Percentiles rank a stretch among this genome's conserved stretches.
Conservation (phyloP, 257 asterid genomes). For the Lycium barbarum region DNA sequence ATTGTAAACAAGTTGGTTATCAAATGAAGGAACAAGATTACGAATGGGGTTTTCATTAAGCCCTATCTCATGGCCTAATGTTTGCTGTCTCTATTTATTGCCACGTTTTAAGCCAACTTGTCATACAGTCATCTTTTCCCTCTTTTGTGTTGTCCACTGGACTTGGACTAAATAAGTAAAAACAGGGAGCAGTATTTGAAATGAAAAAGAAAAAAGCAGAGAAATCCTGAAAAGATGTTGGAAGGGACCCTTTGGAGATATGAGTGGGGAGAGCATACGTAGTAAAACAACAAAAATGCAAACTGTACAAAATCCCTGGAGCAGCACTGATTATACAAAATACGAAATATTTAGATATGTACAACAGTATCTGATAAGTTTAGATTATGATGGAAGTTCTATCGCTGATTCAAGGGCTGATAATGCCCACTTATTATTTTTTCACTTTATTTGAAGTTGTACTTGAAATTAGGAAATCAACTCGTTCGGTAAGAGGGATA, state of each 20-base stretch:
- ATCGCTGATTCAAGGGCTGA: too few species aligned
- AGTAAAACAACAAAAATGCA: neutral
- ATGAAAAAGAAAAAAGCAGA: neutral
- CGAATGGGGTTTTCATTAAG: conserved; percentile 90
- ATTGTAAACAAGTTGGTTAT: conserved; percentile 77
- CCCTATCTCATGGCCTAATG: too few species aligned
- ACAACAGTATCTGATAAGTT: neutral
- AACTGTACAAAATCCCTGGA: neutral
- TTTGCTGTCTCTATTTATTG: too few species aligned
- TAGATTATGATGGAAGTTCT: too few species aligned
- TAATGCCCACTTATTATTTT: too few species aligned
- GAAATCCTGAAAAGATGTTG: neutral
- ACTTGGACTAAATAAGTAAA: neutral
- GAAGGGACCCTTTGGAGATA: neutral
- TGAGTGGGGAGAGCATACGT: neutral
- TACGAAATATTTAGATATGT: neutral
- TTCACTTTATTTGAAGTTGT: too few species aligned
- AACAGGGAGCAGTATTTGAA: neutral
- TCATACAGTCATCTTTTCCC: neutral
- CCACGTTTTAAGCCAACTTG: too few species aligned
- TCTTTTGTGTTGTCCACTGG: neutral
- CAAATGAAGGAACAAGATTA: conserved; percentile 67
- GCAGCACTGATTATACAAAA: neutral
- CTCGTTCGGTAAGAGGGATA: too few species aligned
- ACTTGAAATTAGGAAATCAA: too few species aligned